phyloP scores from a whole-genome alignment of 1,284 basidiomycete genomes.

The Fistulinella cinereoalba region DNA sequence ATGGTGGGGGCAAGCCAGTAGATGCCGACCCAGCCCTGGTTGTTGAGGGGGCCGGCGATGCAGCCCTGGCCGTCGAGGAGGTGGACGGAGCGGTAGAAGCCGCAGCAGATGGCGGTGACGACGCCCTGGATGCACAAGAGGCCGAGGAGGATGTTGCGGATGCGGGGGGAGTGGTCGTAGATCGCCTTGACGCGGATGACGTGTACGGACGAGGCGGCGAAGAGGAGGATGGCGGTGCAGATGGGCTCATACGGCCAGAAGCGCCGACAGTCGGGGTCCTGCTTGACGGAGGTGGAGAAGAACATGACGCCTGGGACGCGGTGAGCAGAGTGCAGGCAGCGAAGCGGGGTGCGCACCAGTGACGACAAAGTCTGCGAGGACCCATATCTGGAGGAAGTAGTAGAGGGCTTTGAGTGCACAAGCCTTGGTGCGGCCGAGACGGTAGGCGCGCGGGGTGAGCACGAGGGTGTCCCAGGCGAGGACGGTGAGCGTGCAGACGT shows the following conservation, averaged over 20 bases:
- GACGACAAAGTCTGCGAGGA: constrained; percentile 72
- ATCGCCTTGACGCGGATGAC: constrained; percentile 48
- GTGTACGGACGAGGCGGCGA: constrained; percentile 50
- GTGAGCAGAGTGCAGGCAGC: constrained; percentile 5
- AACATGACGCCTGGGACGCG: constrained; percentile 63
- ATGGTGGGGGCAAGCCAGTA: constrained; percentile 77
- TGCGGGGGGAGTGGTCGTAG: constrained; percentile 56
- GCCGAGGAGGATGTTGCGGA: constrained; percentile 54
- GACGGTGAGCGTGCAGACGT: constrained; percentile 81
- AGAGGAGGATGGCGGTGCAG: constrained; percentile 72
- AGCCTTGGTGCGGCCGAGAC: constrained; percentile 59
- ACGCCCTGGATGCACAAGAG: constrained; percentile 66
- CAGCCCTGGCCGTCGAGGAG: constrained; percentile 71
- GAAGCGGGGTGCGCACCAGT: constrained; percentile 50
- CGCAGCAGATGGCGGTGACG: constrained; percentile 66
- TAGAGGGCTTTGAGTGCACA: constrained; percentile 76
- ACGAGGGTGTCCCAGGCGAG: constrained; percentile 85
- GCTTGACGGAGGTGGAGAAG: constrained; percentile 69
- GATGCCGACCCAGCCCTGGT: constrained; percentile 66
- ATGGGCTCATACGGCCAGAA: constrained; percentile 84
- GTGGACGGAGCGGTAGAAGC: constrained; percentile 73
- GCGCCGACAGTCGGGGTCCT: constrained; percentile 50
- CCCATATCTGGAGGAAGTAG: constrained; percentile 68
- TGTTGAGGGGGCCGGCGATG: constrained; percentile 72
- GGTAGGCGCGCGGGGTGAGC: constrained; percentile 71